Evolutionary conservation across 169 alveolate species (phyloP).

Genomic region (Eimeria necatrix): DNA sequence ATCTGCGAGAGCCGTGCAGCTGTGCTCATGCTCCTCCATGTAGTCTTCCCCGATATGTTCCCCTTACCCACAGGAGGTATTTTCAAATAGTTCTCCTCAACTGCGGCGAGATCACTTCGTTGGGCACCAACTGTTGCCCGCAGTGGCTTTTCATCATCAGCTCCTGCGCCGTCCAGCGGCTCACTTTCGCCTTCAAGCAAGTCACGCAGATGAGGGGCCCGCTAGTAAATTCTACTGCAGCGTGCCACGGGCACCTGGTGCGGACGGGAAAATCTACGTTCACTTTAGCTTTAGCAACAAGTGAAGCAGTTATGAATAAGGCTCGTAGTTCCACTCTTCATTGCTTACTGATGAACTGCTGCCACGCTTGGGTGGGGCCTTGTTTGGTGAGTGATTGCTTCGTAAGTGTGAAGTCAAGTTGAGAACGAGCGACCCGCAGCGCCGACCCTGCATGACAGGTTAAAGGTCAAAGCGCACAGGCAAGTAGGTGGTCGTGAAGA

Average conservation of each 20-base stretch:
- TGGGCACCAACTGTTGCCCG: neutral
- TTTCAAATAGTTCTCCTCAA: constrained; percentile 51
- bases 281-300: no score
- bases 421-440: constrained; percentile 55
- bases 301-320: no score
- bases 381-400: constrained; percentile 26
- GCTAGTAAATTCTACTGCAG: no score
- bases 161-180: constrained; percentile 17
- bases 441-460: constrained; percentile 48
- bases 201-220: neutral
- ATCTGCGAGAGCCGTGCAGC: constrained; percentile 74
- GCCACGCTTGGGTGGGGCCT: constrained; percentile 48
- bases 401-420: constrained; percentile 63
- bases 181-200: constrained; percentile 41
- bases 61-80: constrained; percentile 62
- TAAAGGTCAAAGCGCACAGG: no score
- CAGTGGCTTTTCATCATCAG: constrained; percentile 18
- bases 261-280: no score
- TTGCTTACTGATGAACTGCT: constrained; percentile 19
- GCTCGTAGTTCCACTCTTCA: no score
- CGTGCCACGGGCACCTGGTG: no score
- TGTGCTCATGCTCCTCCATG: constrained; percentile 71
- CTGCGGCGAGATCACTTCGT: constrained; percentile 28
- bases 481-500: no score
- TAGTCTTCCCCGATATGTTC: constrained; percentile 63